A percentile compares a stretch with the other conserved stretches of the same genome.
Conservation (phyloP, 306 rosid species). For the Styphnolobium japonicum region DNA sequence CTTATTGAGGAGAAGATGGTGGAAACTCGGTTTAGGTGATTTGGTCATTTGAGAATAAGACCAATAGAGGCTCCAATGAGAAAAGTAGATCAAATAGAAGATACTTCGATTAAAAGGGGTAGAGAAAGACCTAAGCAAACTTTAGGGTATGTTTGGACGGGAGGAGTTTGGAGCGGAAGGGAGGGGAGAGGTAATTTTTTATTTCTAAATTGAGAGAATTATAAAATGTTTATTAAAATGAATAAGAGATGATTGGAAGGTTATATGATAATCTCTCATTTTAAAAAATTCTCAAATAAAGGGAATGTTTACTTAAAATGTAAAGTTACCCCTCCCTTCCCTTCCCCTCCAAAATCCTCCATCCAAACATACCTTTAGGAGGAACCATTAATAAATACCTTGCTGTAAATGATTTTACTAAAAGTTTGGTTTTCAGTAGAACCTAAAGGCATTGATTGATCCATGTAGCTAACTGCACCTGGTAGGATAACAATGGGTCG, state of each 20-base stretch:
- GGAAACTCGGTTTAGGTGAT: constrained; percentile 11
- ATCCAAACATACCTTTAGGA: too few species aligned
- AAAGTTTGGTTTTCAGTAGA: neutral
- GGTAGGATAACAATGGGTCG: neutral
- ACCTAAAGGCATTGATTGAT: neutral
- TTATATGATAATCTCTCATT: too few species aligned
- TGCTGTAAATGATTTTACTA: neutral
- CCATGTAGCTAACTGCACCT: neutral
- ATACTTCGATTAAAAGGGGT: neutral
- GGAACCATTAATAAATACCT: neutral
- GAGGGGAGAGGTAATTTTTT: too few species aligned
- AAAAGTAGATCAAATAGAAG: neutral
- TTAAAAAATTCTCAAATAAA: too few species aligned
- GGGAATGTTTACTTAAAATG: too few species aligned
- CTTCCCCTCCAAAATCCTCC: too few species aligned
- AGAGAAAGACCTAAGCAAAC: neutral
- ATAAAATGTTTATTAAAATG: too few species aligned
- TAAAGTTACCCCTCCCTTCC: too few species aligned
- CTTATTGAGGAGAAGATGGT: neutral
- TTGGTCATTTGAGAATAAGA: neutral
- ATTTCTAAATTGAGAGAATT: too few species aligned
- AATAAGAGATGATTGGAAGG: too few species aligned
- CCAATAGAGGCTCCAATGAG: neutral
- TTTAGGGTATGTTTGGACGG: too few species aligned
- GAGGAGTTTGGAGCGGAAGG: too few species aligned